Percentiles rank a stretch among this genome's conserved stretches.
Evolutionary conservation across 2,329 filamentous ascomycete genomes (phyloP).

Genomic region (Cryphonectria nitschkei): DNA sequence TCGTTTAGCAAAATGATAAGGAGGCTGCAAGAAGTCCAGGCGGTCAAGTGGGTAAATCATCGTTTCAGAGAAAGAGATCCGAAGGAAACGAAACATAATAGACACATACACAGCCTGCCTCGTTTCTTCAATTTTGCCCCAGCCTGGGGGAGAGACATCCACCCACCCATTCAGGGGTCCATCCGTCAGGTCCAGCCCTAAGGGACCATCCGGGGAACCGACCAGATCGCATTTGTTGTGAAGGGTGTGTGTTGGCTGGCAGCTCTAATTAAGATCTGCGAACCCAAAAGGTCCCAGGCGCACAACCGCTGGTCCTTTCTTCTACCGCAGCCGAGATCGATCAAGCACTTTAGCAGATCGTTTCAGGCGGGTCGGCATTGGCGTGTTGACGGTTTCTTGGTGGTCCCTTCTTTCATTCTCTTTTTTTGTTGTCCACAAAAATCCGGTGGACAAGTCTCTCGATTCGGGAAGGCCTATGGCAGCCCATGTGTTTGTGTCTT

Average conservation of each 20-base stretch:
- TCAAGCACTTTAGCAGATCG: not conserved
- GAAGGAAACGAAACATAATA: slow-evolving; percentile 1
- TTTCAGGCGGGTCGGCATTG: not conserved
- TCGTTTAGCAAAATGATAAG: not conserved
- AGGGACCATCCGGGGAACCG: slow-evolving; percentile 8
- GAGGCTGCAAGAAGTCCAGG: not conserved
- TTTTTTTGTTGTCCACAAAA: not conserved
- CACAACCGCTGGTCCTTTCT: not conserved
- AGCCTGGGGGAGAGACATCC: not conserved
- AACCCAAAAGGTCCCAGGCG: not conserved
- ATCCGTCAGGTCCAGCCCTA: slow-evolving; percentile 6
- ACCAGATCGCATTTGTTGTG: not conserved
- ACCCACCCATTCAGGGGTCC: slow-evolving; percentile 5
- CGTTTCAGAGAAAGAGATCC: slow-evolving; percentile 5
- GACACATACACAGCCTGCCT: slow-evolving; percentile 3
- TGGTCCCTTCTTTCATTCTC: too few relatives aligned
- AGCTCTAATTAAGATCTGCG: slow-evolving; percentile 5
- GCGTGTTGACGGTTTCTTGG: not conserved
- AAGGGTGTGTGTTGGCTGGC: not conserved
- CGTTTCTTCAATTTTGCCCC: not conserved
- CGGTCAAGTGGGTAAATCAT: not conserved
- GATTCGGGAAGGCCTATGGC: not conserved
- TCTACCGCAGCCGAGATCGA: slow-evolving; percentile 6
- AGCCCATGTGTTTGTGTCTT: slow-evolving; percentile 1
- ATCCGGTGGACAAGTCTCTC: not conserved